Conservation (phyloP, 768 basidiomycete genomes). For the Boletellus ananiceps region DNA sequence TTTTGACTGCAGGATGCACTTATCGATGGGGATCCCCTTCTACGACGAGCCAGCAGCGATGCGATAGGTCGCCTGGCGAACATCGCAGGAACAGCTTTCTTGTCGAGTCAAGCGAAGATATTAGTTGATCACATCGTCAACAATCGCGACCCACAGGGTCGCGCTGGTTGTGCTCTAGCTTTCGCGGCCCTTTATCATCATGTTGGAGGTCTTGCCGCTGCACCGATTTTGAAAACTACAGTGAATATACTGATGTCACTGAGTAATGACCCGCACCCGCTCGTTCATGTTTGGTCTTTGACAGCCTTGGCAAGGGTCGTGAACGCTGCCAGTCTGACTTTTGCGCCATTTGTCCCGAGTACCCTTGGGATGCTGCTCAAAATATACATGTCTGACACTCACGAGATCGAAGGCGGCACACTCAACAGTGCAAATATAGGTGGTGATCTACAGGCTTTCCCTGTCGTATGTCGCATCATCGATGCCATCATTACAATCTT, state of each 20-base stretch:
- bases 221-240: slow-evolving; percentile 90
- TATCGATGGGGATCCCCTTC: slow-evolving; percentile 69
- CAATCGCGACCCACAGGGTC: slow-evolving; percentile 87
- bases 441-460: slow-evolving; percentile 89
- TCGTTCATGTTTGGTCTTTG: slow-evolving; percentile 93
- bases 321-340: slow-evolving; percentile 87
- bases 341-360: slow-evolving; percentile 81
- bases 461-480: slow-evolving; percentile 85
- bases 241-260: slow-evolving; percentile 94
- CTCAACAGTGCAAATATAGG: slow-evolving; percentile 78
- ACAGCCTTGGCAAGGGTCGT: slow-evolving; percentile 83
- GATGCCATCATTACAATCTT: slow-evolving; percentile 91
- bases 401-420: slow-evolving; percentile 90
- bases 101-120: slow-evolving; percentile 82
- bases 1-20: slow-evolving; percentile 57
- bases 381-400: slow-evolving; percentile 83
- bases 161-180: slow-evolving; percentile 90
- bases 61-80: slow-evolving; percentile 84
- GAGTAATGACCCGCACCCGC: slow-evolving; percentile 92
- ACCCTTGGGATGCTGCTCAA: slow-evolving; percentile 90
- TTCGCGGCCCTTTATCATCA: slow-evolving; percentile 89
- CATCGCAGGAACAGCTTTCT: slow-evolving; percentile 76
- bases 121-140: slow-evolving; percentile 91
- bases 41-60: slow-evolving; percentile 81
- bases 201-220: slow-evolving; percentile 93